Evolutionary conservation across 2,329 filamentous ascomycete genomes (phyloP).

Genomic region (Fusarium buharicum): DNA sequence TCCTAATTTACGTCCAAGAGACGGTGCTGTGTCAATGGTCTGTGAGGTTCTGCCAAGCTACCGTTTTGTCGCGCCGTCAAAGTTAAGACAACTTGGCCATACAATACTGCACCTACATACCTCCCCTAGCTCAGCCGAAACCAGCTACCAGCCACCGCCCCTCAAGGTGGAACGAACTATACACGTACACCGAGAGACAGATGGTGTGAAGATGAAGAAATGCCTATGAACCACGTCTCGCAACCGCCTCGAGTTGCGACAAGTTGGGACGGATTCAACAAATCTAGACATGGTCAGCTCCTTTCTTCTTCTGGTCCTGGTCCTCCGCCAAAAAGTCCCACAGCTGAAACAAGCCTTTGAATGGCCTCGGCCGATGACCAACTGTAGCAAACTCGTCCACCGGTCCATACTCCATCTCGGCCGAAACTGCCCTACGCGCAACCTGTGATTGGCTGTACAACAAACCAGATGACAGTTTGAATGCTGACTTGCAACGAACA

Average conservation of each 20-base stretch:
- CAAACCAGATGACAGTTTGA: slow-evolving; percentile 6
- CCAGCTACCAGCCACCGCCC: slow-evolving; percentile 36
- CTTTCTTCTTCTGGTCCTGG: slow-evolving; percentile 37
- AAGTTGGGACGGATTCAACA: slow-evolving; percentile 10
- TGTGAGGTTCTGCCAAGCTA: slow-evolving; percentile 14
- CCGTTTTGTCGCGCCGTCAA: not conserved
- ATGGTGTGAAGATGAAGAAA: too few relatives aligned
- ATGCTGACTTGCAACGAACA: slow-evolving; percentile 17
- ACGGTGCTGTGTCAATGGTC: slow-evolving; percentile 1
- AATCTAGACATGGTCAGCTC: slow-evolving; percentile 9
- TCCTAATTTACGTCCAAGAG: not conserved
- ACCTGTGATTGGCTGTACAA: slow-evolving; percentile 28
- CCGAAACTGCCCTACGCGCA: slow-evolving; percentile 17
- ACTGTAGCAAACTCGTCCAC: slow-evolving; percentile 5
- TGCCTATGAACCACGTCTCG: not conserved
- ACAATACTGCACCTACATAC: too few relatives aligned
- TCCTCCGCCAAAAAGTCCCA: slow-evolving; percentile 29
- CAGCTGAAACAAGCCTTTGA: slow-evolving; percentile 26
- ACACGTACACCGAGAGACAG: slow-evolving; percentile 4
- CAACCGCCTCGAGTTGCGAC: not conserved
- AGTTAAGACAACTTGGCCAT: slow-evolving; percentile 4
- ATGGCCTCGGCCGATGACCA: slow-evolving; percentile 28
- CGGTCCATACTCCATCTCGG: slow-evolving; percentile 29
- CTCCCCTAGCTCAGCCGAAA: slow-evolving; percentile 32
- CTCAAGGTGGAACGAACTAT: slow-evolving; percentile 27